A percentile compares a stretch with the other conserved stretches of the same genome.
phyloP scores from a whole-genome alignment of 2,329 filamentous ascomycete genomes.

The Penicillium palitans region DNA sequence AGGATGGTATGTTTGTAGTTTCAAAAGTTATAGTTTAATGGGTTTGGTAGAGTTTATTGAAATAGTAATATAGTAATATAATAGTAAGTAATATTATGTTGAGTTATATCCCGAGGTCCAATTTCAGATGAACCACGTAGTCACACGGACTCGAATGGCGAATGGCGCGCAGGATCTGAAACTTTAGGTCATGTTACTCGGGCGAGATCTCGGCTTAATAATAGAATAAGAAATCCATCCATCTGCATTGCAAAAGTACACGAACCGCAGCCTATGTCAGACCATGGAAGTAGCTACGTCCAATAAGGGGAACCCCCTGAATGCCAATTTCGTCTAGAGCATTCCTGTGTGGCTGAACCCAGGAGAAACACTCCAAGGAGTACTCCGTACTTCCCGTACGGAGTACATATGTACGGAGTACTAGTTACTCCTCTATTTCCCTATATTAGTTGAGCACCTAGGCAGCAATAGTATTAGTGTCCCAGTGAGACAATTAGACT shows the following conservation, averaged over 20 bases:
- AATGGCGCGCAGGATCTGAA: conserved; percentile 8
- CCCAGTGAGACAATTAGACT: neutral
- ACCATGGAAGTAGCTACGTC: conserved; percentile 8
- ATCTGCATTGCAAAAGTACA: neutral
- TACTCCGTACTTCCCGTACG: neutral
- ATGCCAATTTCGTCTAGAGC: conserved; percentile 11
- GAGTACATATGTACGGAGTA: neutral
- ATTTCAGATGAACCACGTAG: neutral
- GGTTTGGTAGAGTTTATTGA: neutral
- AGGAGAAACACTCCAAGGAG: neutral
- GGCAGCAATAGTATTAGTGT: conserved; percentile 3
- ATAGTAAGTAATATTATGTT: neutral
- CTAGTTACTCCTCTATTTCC: neutral
- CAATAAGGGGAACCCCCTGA: conserved; percentile 15
- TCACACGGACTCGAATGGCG: conserved; percentile 3
- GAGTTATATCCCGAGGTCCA: neutral
- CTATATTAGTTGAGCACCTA: neutral
- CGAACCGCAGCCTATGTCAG: conserved; percentile 6
- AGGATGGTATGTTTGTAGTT: neutral
- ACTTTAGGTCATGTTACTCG: conserved; percentile 5
- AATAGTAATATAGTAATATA: too few relatives aligned
- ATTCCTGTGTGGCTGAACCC: conserved; percentile 6
- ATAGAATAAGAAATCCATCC: neutral
- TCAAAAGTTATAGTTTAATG: neutral
- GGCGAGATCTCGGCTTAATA: conserved; percentile 7